Conservation (phyloP, 2,329 filamentous ascomycete genomes). For the Truncatella angustata region DNA sequence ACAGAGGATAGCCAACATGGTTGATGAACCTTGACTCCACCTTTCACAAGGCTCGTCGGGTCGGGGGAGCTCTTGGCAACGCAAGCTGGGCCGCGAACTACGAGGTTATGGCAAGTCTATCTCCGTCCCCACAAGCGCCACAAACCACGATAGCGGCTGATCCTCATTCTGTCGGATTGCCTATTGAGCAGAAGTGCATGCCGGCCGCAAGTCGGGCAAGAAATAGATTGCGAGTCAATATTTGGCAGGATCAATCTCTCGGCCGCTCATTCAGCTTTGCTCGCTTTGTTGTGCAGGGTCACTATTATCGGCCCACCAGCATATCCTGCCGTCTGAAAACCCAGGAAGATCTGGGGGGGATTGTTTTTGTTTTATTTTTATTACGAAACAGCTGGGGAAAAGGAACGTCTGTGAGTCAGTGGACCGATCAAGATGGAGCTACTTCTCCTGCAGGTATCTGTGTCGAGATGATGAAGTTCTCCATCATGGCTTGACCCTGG, state of each 20-base stretch:
- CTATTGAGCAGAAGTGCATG: neutral
- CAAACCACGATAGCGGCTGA: neutral
- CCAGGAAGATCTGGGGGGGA: neutral
- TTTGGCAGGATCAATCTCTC: neutral
- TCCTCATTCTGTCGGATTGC: neutral
- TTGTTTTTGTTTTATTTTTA: too few species aligned
- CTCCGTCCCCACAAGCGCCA: neutral
- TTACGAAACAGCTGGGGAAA: neutral
- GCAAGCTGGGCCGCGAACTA: too few species aligned
- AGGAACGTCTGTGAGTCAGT: neutral
- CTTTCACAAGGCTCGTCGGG: neutral
- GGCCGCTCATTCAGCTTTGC: neutral
- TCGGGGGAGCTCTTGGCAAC: neutral
- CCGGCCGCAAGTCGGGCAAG: neutral
- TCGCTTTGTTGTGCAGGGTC: too few species aligned
- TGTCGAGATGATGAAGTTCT: slow-evolving; percentile 82
- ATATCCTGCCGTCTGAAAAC: too few species aligned
- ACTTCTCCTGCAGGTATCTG: slow-evolving; percentile 53
- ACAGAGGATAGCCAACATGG: neutral
- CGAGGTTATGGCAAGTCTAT: neutral
- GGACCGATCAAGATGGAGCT: slow-evolving; percentile 11
- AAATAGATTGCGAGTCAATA: neutral
- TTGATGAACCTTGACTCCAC: neutral
- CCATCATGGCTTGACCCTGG: slow-evolving; percentile 68
- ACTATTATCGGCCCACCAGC: neutral